Evolutionary conservation across 1,284 basidiomycete genomes (phyloP), one percentile per base, ranked within the genome.

Genomic region (Crepidotus sp.): DNA sequence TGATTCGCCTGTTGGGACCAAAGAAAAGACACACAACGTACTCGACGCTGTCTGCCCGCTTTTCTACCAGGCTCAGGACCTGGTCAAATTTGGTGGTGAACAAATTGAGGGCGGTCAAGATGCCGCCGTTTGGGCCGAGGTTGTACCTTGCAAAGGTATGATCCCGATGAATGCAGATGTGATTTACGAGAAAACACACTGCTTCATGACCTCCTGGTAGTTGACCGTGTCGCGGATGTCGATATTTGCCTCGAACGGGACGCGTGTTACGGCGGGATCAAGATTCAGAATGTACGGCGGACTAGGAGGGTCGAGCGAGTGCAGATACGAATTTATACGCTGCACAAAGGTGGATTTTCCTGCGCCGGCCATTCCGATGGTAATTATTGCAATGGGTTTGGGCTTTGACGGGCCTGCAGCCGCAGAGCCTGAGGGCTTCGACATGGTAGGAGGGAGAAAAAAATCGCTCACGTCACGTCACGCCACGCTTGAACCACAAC

Each of bases 11-110:
- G 4, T 10, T 14, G 13, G 14, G 19, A 4, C 14, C 2, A 33
- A 36, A 47, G 51, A 46, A 27, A 39, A 21, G n/a, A n/a, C n/a
- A n/a, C n/a, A 40, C 24, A 18, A 67, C 84, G 64, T 59, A 95
- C 91, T 97, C 90, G 45, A 96, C 86, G 3, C 69, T 75, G 33
- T 87, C 78, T 0, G 90, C 81, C 10, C 96, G 70, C 63, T 96
- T 96, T 67, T 98, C 96, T 10, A 98, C 80, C 49, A 96, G 73
- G 11, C 78, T 78, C 33, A 99, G 70, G 3, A 99, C 96, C 65
- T 99, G 96, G 62, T 99, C 96, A 58, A 98, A 96, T 64, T 98
- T 99, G 21, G 96, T 99, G 17, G 96, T 97, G 66, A 99, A 99
- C 43, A 99, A 66, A 60, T 99, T 99, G 55, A 99, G 72, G 0